These are phyloP conservation scores for Naganishia vaughanmartiniae DNA, from an alignment of 768 basidiomycete species.

Conservation along the genomic window DNA sequence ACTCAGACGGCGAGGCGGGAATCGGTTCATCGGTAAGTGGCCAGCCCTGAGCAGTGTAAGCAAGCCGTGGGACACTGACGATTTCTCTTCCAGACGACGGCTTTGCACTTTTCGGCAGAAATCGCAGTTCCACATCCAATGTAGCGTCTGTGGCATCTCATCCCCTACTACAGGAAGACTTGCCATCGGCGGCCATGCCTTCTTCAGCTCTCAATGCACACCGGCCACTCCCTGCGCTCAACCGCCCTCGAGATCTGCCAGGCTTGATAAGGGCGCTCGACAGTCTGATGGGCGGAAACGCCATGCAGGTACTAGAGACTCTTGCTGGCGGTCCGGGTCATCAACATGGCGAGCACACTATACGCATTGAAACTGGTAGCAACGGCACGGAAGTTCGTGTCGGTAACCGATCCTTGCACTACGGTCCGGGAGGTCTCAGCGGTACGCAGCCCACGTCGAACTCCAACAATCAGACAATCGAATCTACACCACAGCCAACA, in stretches of 20 bases:
- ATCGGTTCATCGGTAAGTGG: constrained; percentile 25
- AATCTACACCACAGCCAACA: constrained; percentile 74
- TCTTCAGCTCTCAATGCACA: background rate
- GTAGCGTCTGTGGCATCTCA: constrained; percentile 26
- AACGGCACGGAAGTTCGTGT: constrained; percentile 13
- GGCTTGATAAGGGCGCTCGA: constrained; percentile 26
- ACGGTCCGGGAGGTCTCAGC: constrained; percentile 12
- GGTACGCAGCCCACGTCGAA: background rate
- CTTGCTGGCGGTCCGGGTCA: constrained; percentile 15
- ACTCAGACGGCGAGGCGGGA: constrained; percentile 2
- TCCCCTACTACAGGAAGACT: constrained; percentile 25
- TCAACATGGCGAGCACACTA: constrained; percentile 59
- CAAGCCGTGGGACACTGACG: background rate
- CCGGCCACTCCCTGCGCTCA: background rate
- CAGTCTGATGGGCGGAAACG: constrained; percentile 22
- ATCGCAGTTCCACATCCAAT: constrained; percentile 6
- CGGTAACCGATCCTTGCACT: constrained; percentile 9
- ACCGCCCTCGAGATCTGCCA: constrained; percentile 15
- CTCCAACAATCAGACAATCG: constrained; percentile 17
- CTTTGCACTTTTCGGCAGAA: constrained; percentile 11
- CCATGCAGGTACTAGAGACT: constrained; percentile 21
- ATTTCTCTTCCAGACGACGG: background rate
- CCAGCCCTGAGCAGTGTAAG: too few species aligned
- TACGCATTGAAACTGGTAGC: constrained; percentile 62
- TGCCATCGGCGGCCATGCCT: background rate